Evolutionary conservation across 73 alveolate species (phyloP).

Genomic region (Symbiodinium pilosum): DNA sequence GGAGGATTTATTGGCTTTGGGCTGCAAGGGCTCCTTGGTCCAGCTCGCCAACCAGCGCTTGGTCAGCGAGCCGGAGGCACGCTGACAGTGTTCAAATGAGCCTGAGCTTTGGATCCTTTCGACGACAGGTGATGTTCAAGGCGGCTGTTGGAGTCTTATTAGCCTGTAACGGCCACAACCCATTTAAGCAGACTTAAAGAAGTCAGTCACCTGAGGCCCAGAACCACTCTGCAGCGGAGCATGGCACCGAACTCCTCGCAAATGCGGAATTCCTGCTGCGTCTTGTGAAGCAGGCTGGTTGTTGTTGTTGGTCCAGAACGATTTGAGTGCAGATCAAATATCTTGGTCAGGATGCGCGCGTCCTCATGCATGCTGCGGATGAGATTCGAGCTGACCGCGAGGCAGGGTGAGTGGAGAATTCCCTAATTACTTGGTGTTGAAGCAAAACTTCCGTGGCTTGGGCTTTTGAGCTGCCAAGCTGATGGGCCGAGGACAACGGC

Average conservation of each 20-base stretch:
- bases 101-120: background rate
- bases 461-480: no score
- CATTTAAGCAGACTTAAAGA: no score
- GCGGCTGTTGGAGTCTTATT: constrained; percentile 21
- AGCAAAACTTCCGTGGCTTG: no score
- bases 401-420: no score
- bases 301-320: no score
- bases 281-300: constrained; percentile 16
- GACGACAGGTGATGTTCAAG: constrained; percentile 33
- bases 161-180: no score
- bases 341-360: background rate
- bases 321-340: no score
- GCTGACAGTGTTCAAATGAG: background rate
- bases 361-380: background rate
- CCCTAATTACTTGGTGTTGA: no score
- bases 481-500: no score
- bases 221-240: background rate
- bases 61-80: constrained; percentile 11
- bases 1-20: no score
- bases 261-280: constrained; percentile 32
- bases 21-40: background rate
- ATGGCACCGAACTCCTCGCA: background rate
- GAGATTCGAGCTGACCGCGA: background rate
- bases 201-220: background rate
- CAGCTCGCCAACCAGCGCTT: constrained; percentile 9